Evolutionary conservation across 2,329 filamentous ascomycete genomes (phyloP).

Genomic region (Chaetoscypha palmicola): DNA sequence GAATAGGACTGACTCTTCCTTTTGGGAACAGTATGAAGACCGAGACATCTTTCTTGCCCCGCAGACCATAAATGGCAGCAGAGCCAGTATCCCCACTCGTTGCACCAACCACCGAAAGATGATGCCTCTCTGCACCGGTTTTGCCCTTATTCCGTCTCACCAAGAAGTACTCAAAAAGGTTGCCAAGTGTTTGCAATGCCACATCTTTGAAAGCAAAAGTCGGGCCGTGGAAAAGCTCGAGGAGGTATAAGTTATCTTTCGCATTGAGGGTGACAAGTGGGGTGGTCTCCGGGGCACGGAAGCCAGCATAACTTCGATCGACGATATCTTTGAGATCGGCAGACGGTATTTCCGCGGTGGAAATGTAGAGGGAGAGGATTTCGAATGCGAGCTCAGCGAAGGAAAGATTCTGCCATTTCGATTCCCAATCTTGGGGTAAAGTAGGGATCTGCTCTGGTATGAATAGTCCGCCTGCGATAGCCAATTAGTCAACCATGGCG

Average conservation of each 20-base stretch:
- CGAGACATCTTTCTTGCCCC: slow-evolving; percentile 94
- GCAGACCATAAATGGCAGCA: slow-evolving; percentile 88
- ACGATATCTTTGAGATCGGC: slow-evolving; percentile 79
- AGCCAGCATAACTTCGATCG: slow-evolving; percentile 78
- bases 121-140: slow-evolving; percentile 55
- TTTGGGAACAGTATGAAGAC: slow-evolving; percentile 93
- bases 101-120: slow-evolving; percentile 79
- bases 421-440: slow-evolving; percentile 55
- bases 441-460: slow-evolving; percentile 76
- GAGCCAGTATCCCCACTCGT: slow-evolving; percentile 88
- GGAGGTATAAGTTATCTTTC: slow-evolving; percentile 66
- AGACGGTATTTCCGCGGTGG: slow-evolving; percentile 70
- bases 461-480: slow-evolving; percentile 61
- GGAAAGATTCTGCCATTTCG: slow-evolving; percentile 66
- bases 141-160: slow-evolving; percentile 66
- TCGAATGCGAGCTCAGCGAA: slow-evolving; percentile 78
- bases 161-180: slow-evolving; percentile 87
- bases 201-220: slow-evolving; percentile 96
- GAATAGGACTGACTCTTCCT: slow-evolving; percentile 82
- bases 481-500: neutral
- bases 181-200: slow-evolving; percentile 90
- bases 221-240: slow-evolving; percentile 94
- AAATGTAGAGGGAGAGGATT: slow-evolving; percentile 84
- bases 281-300: slow-evolving; percentile 71
- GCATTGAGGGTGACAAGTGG: slow-evolving; percentile 72